phyloP scores from a whole-genome alignment of 2,329 filamentous ascomycete species.

The Lecanicillium sp. region DNA sequence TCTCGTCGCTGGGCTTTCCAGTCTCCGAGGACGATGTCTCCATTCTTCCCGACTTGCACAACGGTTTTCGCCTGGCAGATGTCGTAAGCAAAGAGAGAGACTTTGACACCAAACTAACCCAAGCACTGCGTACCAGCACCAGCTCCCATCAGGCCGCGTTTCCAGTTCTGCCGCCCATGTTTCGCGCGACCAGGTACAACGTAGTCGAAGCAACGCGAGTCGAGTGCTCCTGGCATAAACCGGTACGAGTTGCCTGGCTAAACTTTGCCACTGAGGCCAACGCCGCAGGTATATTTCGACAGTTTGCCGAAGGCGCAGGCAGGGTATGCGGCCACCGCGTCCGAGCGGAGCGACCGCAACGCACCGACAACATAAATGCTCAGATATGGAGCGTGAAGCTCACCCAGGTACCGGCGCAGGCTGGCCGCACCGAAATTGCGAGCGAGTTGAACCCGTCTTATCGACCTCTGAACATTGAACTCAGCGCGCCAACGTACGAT shows the following conservation, averaged over 20 bases:
- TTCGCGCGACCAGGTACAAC: conserved; percentile 1
- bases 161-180: not conserved
- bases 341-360: not conserved
- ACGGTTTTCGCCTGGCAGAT: too few relatives aligned
- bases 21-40: too few relatives aligned
- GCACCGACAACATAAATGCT: not conserved
- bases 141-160: not conserved
- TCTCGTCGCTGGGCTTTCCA: too few relatives aligned
- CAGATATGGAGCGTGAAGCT: conserved; percentile 1
- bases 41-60: too few relatives aligned
- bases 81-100: too few relatives aligned
- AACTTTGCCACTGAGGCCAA: not conserved
- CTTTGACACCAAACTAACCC: too few relatives aligned
- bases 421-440: not conserved
- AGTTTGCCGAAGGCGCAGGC: not conserved
- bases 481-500: not conserved
- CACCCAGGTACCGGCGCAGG: not conserved
- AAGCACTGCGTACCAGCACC: too few relatives aligned
- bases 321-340: not conserved
- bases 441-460: not conserved
- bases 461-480: not conserved
- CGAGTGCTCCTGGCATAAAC: conserved; percentile 8
- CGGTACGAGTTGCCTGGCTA: conserved; percentile 1
- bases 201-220: conserved; percentile 1
- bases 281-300: not conserved